These are phyloP conservation scores for Dichomitus squalens DNA, from an alignment of 1,284 basidiomycete genomes.

Conservation along the genomic window DNA sequence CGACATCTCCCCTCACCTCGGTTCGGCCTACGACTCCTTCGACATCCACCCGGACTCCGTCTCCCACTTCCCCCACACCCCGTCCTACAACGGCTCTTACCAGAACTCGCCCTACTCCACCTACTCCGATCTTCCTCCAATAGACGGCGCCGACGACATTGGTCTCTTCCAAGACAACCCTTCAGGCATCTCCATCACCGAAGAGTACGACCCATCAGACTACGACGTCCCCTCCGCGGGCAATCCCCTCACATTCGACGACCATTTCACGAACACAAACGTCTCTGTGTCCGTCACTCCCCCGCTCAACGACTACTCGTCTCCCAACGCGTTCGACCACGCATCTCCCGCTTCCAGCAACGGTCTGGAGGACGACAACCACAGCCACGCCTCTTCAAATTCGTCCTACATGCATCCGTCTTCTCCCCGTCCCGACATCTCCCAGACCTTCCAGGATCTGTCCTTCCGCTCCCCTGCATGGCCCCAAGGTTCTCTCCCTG, in stretches of 20 bases:
- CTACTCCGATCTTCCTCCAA: conserved; percentile 61
- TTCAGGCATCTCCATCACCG: conserved; percentile 35
- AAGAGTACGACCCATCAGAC: conserved; percentile 68
- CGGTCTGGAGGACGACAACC: conserved; percentile 48
- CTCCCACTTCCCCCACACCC: conserved; percentile 46
- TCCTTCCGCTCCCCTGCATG: conserved; percentile 66
- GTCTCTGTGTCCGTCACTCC: conserved; percentile 45
- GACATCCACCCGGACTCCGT: conserved; percentile 33
- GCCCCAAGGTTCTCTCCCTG: conserved; percentile 50
- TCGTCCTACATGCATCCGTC: conserved; percentile 52
- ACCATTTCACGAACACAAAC: conserved; percentile 48
- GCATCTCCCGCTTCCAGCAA: conserved; percentile 64
- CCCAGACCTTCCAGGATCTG: conserved; percentile 56
- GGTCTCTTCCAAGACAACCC: conserved; percentile 43
- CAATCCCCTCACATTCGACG: conserved; percentile 60
- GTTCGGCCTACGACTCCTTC: conserved; percentile 39
- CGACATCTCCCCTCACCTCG: conserved; percentile 28
- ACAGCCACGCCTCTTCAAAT: conserved; percentile 65
- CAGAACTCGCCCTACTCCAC: conserved; percentile 70
- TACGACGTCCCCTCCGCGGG: conserved; percentile 60
- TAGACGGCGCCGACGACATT: conserved; percentile 48
- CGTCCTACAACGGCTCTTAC: conserved; percentile 58
- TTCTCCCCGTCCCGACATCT: conserved; percentile 58
- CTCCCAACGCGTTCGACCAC: conserved; percentile 52
- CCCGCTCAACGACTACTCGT: conserved; percentile 39